Evolutionary conservation across 129 eudicot species (phyloP).

Genomic region (Flaveria robusta): DNA sequence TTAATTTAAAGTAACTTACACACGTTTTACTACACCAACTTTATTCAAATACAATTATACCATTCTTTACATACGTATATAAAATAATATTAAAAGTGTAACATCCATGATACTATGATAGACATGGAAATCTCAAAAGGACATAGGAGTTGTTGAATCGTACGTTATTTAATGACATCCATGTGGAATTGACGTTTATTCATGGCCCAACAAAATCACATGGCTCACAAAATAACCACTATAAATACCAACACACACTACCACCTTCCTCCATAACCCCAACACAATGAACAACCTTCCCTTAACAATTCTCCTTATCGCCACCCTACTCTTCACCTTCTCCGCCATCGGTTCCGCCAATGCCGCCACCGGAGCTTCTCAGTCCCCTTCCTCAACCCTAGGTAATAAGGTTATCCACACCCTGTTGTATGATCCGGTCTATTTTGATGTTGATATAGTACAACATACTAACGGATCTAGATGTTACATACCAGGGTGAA

Average conservation of each 20-base stretch:
- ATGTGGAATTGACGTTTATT: conserved; percentile 22
- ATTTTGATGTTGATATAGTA: neutral
- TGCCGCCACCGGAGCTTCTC: neutral
- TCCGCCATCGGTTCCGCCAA: neutral
- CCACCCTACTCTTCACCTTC: conserved; percentile 26
- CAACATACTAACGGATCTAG: too few species aligned
- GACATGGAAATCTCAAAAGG: neutral
- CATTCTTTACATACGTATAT: too few species aligned
- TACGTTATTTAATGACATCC: conserved; percentile 22
- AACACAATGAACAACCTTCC: conserved; percentile 24
- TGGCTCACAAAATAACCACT: neutral
- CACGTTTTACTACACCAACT: too few species aligned
- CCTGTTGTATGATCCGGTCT: neutral
- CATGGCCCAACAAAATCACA: neutral
- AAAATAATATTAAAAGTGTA: too few species aligned
- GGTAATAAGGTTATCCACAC: neutral
- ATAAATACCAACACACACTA: conserved; percentile 20
- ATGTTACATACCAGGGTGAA: too few species aligned
- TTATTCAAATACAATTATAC: too few species aligned
- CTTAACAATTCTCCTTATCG: conserved; percentile 17
- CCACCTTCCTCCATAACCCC: neutral
- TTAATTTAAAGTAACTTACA: too few species aligned
- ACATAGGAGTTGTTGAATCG: conserved; percentile 23
- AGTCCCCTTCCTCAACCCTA: conserved; percentile 24
- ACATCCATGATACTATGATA: neutral